phyloP scores from a whole-genome alignment of 495 filamentous ascomycete genomes.

The Talaromyces stipitatus region DNA sequence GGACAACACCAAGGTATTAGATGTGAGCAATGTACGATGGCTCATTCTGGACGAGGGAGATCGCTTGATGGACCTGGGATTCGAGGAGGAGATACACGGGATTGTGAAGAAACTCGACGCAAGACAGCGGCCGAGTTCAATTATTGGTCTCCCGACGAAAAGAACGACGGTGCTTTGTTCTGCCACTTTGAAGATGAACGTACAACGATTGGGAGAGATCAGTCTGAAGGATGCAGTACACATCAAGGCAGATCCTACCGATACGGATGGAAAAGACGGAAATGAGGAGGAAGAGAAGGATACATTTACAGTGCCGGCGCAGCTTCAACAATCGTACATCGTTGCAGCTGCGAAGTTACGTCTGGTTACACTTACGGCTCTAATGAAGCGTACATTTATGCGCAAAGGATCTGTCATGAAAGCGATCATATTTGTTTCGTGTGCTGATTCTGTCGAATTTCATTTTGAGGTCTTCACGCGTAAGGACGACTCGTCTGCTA shows the following conservation, averaged over 20 bases:
- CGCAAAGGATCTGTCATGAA: slow-evolving; percentile 86
- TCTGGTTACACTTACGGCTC: slow-evolving; percentile 74
- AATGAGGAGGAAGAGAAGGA: slow-evolving; percentile 9
- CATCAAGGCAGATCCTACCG: slow-evolving; percentile 59
- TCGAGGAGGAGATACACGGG: slow-evolving; percentile 77
- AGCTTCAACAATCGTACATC: slow-evolving; percentile 84
- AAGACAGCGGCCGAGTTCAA: slow-evolving; percentile 34
- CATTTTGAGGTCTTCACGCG: slow-evolving; percentile 82
- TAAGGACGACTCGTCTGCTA: slow-evolving; percentile 20
- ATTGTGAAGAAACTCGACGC: slow-evolving; percentile 70
- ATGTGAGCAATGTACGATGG: slow-evolving; percentile 87
- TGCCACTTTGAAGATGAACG: slow-evolving; percentile 94
- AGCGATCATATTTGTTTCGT: slow-evolving; percentile 91
- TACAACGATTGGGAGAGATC: slow-evolving; percentile 85
- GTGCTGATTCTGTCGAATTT: slow-evolving; percentile 94
- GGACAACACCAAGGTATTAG: slow-evolving; percentile 80
- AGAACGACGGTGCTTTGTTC: slow-evolving; percentile 90
- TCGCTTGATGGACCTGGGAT: slow-evolving; percentile 92
- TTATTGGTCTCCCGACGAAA: slow-evolving; percentile 57
- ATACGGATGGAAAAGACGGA: slow-evolving; percentile 41
- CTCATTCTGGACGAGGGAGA: slow-evolving; percentile 93
- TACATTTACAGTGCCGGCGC: slow-evolving; percentile 76
- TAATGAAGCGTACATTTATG: slow-evolving; percentile 78
- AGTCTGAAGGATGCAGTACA: slow-evolving; percentile 89
- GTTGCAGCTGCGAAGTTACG: slow-evolving; percentile 83